These are phyloP conservation scores for Trypanosoma congolense DNA, from an alignment of 208 protist genomes.

Conservation along the genomic window DNA sequence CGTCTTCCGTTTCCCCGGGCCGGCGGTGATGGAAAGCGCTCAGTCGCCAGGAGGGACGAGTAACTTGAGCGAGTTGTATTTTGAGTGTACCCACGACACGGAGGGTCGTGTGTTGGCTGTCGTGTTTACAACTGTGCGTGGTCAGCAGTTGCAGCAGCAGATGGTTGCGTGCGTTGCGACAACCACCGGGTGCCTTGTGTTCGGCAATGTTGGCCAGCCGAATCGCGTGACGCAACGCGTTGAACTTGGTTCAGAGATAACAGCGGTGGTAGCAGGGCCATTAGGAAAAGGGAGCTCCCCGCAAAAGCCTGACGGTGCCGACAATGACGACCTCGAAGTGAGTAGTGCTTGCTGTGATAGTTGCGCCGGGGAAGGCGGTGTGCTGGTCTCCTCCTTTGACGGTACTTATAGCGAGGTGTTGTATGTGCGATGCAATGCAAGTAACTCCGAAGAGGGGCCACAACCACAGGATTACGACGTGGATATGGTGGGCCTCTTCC, in stretches of 20 bases:
- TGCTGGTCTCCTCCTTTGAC: constrained; percentile 25
- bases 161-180: constrained; percentile 22
- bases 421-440: constrained; percentile 11
- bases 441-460: not conserved
- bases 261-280: constrained; percentile 8
- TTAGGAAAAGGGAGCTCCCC: not conserved
- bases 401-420: constrained; percentile 24
- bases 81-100: constrained; percentile 12
- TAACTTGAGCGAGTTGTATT: not conserved
- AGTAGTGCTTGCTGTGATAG: not conserved
- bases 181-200: constrained; percentile 5
- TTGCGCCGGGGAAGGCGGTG: not conserved
- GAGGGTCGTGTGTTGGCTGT: constrained; percentile 12
- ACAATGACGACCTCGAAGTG: not conserved
- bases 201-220: constrained; percentile 1
- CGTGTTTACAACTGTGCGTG: constrained; percentile 13
- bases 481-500: constrained; percentile 33
- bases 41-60: not conserved
- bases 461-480: not conserved
- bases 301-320: not conserved
- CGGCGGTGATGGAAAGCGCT: too few relatives aligned
- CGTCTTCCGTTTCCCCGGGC: constrained; percentile 16
- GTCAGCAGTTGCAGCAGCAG: not conserved
- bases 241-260: constrained; percentile 9
- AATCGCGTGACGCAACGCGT: not conserved